Conservation (phyloP, 2,329 filamentous ascomycete species). For the Endothia cerciana region DNA sequence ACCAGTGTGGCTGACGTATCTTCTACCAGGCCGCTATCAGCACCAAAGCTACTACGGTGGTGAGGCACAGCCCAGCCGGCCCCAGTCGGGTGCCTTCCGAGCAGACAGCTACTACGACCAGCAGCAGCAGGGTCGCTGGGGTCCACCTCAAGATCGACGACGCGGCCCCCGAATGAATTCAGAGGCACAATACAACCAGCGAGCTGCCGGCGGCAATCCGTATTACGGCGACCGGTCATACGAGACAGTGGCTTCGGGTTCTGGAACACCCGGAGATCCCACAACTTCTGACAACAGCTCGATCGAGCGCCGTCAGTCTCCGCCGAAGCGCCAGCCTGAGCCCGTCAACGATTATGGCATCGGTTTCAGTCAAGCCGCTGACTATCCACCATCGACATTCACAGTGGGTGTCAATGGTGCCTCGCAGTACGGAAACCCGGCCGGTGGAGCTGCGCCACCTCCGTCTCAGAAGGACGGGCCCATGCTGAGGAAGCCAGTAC, state of each 20-base stretch:
- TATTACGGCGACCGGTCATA: constrained; percentile 71
- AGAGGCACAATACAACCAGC: constrained; percentile 49
- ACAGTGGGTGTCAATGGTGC: constrained; percentile 37
- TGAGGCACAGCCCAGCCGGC: constrained; percentile 29
- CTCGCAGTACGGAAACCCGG: constrained; percentile 31
- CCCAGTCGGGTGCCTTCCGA: constrained; percentile 24
- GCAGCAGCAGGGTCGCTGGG: constrained; percentile 34
- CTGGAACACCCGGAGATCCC: constrained; percentile 72
- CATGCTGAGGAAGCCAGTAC: constrained; percentile 34
- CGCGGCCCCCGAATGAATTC: constrained; percentile 49
- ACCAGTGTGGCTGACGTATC: constrained; percentile 29
- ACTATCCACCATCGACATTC: constrained; percentile 48
- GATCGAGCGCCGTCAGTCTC: constrained; percentile 71
- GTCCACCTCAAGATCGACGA: constrained; percentile 33
- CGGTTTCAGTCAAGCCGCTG: constrained; percentile 50
- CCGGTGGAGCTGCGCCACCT: constrained; percentile 34
- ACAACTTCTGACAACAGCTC: constrained; percentile 90
- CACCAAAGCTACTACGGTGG: constrained; percentile 58
- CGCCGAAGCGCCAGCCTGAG: constrained; percentile 54
- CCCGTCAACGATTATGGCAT: constrained; percentile 69
- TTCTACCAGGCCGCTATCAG: constrained; percentile 48
- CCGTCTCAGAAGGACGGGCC: constrained; percentile 41
- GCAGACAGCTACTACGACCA: constrained; percentile 20
- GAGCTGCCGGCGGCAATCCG: constrained; percentile 48
- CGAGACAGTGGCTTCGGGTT: constrained; percentile 82